phyloP scores from a whole-genome alignment of 441 rosid genomes.

The Euphorbia neoarborescens region DNA sequence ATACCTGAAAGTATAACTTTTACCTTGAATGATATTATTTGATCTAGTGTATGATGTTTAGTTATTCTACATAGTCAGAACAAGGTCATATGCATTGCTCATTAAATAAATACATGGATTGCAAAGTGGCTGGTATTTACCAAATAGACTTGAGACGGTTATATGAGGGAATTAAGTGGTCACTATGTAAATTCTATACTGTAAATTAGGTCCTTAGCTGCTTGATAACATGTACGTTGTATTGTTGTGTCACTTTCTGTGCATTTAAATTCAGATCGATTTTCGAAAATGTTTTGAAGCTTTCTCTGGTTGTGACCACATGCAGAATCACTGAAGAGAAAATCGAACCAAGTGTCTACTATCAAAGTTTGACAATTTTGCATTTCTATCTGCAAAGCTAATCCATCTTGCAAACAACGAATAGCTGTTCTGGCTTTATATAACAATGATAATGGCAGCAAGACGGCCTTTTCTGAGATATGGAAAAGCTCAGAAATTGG shows the following conservation, averaged over 20 bases:
- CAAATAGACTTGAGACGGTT: not conserved
- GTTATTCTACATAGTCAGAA: not conserved
- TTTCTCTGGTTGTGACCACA: not conserved
- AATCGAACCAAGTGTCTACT: conserved; percentile 17
- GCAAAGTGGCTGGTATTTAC: not conserved
- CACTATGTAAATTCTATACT: not conserved
- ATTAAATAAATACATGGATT: not conserved
- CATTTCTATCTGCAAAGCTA: not conserved
- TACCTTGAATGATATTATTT: not conserved
- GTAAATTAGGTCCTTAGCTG: not conserved
- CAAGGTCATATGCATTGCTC: not conserved
- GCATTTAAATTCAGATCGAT: not conserved
- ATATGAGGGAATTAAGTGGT: not conserved
- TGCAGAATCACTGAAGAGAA: conserved; percentile 26
- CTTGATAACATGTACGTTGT: not conserved
- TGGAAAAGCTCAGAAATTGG: not conserved
- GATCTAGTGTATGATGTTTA: not conserved
- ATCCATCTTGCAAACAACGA: not conserved
- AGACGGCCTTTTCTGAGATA: not conserved
- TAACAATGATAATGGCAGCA: not conserved
- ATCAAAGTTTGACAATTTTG: conserved; percentile 7
- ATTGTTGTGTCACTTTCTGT: not conserved
- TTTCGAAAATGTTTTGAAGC: not conserved
- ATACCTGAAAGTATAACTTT: not conserved
- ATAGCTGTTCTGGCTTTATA: not conserved